Evolutionary conservation across 441 rosid genomes (phyloP).

Genomic region (Jatropha podagrica): DNA sequence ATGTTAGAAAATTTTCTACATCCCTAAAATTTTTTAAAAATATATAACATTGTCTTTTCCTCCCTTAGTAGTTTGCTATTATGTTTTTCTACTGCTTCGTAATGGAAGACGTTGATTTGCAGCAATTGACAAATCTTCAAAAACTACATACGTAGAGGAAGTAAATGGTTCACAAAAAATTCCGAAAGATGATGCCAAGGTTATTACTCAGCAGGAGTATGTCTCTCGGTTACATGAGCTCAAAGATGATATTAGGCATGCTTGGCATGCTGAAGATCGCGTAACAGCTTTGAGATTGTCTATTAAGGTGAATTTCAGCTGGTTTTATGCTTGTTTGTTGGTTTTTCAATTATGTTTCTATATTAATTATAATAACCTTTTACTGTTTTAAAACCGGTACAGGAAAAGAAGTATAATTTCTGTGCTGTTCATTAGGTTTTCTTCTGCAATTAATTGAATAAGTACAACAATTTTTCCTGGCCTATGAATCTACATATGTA

Average conservation of each 20-base stretch:
- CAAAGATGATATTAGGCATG: constrained; percentile 68
- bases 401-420: neutral
- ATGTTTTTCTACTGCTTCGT: constrained; percentile 20
- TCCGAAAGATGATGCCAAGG: constrained; percentile 48
- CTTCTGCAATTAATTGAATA: neutral
- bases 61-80: constrained; percentile 14
- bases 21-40: neutral
- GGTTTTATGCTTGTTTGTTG: neutral
- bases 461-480: constrained; percentile 1
- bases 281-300: constrained; percentile 74
- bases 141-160: constrained; percentile 47
- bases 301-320: constrained; percentile 53
- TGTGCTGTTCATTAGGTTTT: neutral
- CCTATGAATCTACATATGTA: constrained; percentile 15
- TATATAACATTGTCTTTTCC: neutral
- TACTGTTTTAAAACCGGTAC: neutral
- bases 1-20: too few species aligned
- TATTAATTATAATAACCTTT: neutral
- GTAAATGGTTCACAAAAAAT: constrained; percentile 50
- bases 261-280: constrained; percentile 84
- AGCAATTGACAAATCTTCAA: constrained; percentile 47
- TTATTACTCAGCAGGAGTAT: constrained; percentile 72
- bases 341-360: constrained; percentile 4
- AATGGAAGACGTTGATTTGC: constrained; percentile 24
- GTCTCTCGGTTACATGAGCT: constrained; percentile 67